Evolutionary conservation across 2,329 filamentous ascomycete genomes (phyloP), one percentile per base, ranked within the genome.

Genomic region (Leptodontidium sp.): DNA sequence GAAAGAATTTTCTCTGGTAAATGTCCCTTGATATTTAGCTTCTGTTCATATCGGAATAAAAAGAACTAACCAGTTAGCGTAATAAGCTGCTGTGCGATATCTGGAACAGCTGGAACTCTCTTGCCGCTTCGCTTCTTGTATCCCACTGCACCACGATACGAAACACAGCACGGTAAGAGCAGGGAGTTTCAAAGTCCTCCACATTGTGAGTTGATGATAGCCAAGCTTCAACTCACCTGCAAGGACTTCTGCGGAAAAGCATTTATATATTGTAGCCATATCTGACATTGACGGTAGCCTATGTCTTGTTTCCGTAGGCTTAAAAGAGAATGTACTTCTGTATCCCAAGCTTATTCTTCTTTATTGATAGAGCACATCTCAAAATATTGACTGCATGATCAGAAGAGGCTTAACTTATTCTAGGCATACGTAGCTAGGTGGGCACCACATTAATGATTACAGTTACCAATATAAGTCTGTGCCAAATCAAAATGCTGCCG

Each of bases 1-100:
- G 93, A 17, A 90, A 86, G 78, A 95, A 91, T 74, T 94, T 90
- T 67, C 32, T 89, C 49, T 84, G 92, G 79, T 97, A 97, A 74
- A 96, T 94, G 72, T 91, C 91, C 92, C 83, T 50, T 52, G 21
- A 43, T 32, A 47, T 35, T 21, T 29, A 32, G 40, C 14, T 52
- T 14, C n/a, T 43, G 14, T 45, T 57, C 9, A 40, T 24, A 45
- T 59, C 4, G 6, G 21, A 52, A 40, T n/a, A 35, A n/a, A 7
- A 24, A 52, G 24, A 8, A 66, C 29, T 66, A 66, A 24, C 55
- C n/a, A n/a, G n/a, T n/a, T n/a, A n/a, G n/a, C n/a, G n/a, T n/a
- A n/a, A n/a, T n/a, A n/a, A n/a, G n/a, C 64, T 35, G 15, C 32
- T 35, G 17, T 32, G 8, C 17, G 17, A 58, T 58, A 58, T 24